phyloP scores from a whole-genome alignment of 2,329 filamentous ascomycete genomes.

The Cladosporium sp. region DNA sequence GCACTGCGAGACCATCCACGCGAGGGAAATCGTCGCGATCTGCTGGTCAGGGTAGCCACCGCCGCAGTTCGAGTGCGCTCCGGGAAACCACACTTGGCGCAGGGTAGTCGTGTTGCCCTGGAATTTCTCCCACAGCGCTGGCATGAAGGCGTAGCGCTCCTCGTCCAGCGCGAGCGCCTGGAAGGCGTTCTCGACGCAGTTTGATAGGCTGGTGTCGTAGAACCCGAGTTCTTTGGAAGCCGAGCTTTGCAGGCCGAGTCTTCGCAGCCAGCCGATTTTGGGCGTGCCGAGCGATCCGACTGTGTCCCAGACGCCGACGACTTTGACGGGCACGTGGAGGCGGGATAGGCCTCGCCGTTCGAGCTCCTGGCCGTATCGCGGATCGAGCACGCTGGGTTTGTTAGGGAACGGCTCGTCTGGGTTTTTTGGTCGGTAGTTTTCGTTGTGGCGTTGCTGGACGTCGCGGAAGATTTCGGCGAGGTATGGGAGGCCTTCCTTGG shows the following conservation, averaged over 20 bases:
- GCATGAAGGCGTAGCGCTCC: slow-evolving; percentile 34
- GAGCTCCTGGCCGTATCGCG: slow-evolving; percentile 39
- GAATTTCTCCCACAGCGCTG: slow-evolving; percentile 39
- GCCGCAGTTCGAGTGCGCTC: slow-evolving; percentile 41
- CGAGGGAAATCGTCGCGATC: slow-evolving; percentile 46
- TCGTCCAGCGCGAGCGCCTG: slow-evolving; percentile 42
- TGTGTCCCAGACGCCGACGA: slow-evolving; percentile 42
- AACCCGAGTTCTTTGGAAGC: slow-evolving; percentile 36
- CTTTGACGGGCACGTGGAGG: slow-evolving; percentile 33
- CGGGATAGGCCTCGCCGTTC: slow-evolving; percentile 27
- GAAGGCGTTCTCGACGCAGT: slow-evolving; percentile 38
- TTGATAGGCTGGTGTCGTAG: slow-evolving; percentile 42
- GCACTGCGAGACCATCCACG: slow-evolving; percentile 53
- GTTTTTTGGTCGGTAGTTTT: slow-evolving; percentile 39
- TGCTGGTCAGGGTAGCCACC: slow-evolving; percentile 43
- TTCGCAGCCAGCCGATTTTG: slow-evolving; percentile 36
- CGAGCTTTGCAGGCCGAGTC: slow-evolving; percentile 29
- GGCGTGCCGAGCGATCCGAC: slow-evolving; percentile 42
- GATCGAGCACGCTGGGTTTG: slow-evolving; percentile 39
- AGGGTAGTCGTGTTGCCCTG: slow-evolving; percentile 39
- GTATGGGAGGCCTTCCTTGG: slow-evolving; percentile 39
- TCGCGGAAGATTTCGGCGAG: slow-evolving; percentile 44
- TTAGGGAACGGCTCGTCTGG: slow-evolving; percentile 42
- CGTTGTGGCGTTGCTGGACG: slow-evolving; percentile 38
- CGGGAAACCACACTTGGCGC: slow-evolving; percentile 45